Base-by-base conservation (phyloP, 2,329 filamentous ascomycete genomes). In the Neonectria ditissima region DNA sequence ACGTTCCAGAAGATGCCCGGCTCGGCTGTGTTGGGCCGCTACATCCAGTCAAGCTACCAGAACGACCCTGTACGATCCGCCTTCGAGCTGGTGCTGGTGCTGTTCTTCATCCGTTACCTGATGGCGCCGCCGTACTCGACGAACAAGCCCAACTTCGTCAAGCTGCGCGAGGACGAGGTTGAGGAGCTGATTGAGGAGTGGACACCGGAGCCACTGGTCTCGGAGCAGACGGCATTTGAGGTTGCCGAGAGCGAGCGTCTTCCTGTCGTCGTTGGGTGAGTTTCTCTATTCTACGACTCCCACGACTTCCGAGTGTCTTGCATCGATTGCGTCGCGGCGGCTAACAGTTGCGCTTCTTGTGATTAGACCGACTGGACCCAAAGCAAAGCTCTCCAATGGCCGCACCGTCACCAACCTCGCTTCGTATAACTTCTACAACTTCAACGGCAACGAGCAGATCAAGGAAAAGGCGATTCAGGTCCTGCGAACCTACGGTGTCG, bases 361-460 rank as follows among this genome's bases (percentile, higher is more conserved):
- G 24, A 47, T 24, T 74, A 97, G 93, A 53, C 92, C 95, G 5
- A 94, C 94, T 1, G 94, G 93, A 10, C 94, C 96, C 50, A 97
- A 96, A 78, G 90, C 91, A 53, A 97, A 96, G 79, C 87, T 99
- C 59, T 85, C 89, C 51, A 97, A 91, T 78, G 96, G 96, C 73
- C 91, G 93, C 69, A 97, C 92, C 18, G 96, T 97, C 24, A 93
- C 88, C 61, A 99, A 99, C 77, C 90, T 99, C 68, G 95, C 93
- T 39, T 97, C 93, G 2, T 96, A 94, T 82, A 99, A 99, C 79
- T 97, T 96, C 80, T 98, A 97, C 84, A 98, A 99, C 82, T 94
- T 99, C 79, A 93, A 97, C 68, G 89, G 89, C 56, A 97, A 97
- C 77, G 95, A 98, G 66, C 87, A 90, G 37, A 90, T 99, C 74